Evolutionary conservation across 129 eudicot genomes (phyloP).

Genomic region (Solidago caesia): DNA sequence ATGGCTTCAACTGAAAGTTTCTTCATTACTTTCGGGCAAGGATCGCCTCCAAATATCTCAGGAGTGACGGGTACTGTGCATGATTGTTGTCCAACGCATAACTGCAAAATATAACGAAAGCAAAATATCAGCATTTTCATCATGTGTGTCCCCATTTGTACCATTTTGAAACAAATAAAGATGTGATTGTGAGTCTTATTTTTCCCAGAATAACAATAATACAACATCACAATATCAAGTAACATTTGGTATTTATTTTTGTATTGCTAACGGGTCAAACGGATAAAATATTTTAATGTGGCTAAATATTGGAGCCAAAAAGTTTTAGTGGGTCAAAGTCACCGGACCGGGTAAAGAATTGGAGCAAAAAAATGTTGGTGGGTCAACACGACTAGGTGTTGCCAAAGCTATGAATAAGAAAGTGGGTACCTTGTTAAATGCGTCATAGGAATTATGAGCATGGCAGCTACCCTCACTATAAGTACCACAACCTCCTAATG

Average conservation of each 20-base stretch:
- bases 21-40: conserved; percentile 92
- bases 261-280: too few species aligned
- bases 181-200: too few species aligned
- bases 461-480: conserved; percentile 85
- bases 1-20: conserved; percentile 92
- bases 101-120: conserved; percentile 43
- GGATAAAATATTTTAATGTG: too few species aligned
- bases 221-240: too few species aligned
- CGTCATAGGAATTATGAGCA: conserved; percentile 88
- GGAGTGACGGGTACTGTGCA: conserved; percentile 89
- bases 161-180: background rate
- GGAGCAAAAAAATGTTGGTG: too few species aligned
- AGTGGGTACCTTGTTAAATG: conserved; percentile 66
- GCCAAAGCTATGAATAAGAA: background rate
- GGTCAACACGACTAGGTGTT: too few species aligned
- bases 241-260: too few species aligned
- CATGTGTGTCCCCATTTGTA: background rate
- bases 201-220: too few species aligned
- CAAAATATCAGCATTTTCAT: background rate
- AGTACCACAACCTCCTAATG: conserved; percentile 85
- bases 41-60: conserved; percentile 90
- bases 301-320: too few species aligned
- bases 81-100: conserved; percentile 71
- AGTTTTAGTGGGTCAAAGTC: too few species aligned
- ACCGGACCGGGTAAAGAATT: too few species aligned